A percentile compares a stretch with the other conserved stretches of the same genome.
These are phyloP conservation scores for Dactylorhiza incarnata DNA, from an alignment of 106 monocot species.

Conservation along the genomic window DNA sequence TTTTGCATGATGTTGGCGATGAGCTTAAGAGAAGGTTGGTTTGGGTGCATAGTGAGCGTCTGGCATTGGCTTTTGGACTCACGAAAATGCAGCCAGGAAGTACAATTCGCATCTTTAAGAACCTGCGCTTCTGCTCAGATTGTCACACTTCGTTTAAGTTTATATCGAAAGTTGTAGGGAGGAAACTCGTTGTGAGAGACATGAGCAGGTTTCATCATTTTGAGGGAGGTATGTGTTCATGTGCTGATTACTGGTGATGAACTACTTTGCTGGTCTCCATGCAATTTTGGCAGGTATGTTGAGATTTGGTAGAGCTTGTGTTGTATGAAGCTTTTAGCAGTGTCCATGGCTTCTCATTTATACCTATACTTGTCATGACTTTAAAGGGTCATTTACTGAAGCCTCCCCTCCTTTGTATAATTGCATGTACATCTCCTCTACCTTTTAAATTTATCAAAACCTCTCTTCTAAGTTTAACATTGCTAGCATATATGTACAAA, in stretches of 20 bases:
- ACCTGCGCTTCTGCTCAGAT: slow-evolving; percentile 72
- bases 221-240: slow-evolving; percentile 52
- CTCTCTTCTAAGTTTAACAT: no score
- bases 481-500: no score
- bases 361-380: no score
- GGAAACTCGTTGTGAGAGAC: slow-evolving; percentile 77
- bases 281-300: no score
- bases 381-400: no score
- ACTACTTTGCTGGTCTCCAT: not conserved
- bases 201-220: slow-evolving; percentile 82
- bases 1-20: slow-evolving; percentile 56
- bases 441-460: no score
- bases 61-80: slow-evolving; percentile 76
- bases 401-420: no score
- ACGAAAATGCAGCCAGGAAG: slow-evolving; percentile 24
- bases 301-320: no score
- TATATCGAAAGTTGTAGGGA: slow-evolving; percentile 44
- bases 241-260: slow-evolving; percentile 85
- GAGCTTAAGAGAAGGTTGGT: slow-evolving; percentile 38
- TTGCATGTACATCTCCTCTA: no score
- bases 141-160: slow-evolving; percentile 68
- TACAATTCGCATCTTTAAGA: slow-evolving; percentile 71
- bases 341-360: no score
- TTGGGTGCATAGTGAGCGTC: slow-evolving; percentile 78
- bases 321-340: no score